Percentiles rank a stretch among this genome's conserved stretches.
Evolutionary conservation across 352 stramenopile species (phyloP).

Genomic region (Phytophthora sp.): DNA sequence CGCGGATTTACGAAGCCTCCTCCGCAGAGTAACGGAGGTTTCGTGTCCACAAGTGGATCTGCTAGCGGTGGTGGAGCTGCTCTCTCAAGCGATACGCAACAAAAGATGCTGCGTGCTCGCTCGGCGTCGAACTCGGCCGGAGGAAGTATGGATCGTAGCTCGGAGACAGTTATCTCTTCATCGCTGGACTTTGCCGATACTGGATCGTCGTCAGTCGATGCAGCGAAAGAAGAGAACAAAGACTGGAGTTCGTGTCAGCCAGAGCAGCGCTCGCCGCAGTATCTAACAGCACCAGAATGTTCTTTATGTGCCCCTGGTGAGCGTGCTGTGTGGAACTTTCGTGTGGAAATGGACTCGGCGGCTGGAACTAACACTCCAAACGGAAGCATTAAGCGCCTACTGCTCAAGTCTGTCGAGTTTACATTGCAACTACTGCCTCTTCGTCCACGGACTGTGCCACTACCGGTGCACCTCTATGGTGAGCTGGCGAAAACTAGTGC

Average conservation of each 20-base stretch:
- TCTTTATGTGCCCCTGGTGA: conserved; percentile 83
- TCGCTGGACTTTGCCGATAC: conserved; percentile 73
- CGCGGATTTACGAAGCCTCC: conserved; percentile 86
- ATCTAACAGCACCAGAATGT: conserved; percentile 68
- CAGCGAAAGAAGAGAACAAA: conserved; percentile 85
- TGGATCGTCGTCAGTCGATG: conserved; percentile 56
- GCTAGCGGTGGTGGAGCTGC: conserved; percentile 37
- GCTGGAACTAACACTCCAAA: conserved; percentile 52
- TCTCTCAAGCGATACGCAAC: conserved; percentile 59
- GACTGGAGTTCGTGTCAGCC: conserved; percentile 89
- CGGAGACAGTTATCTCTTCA: conserved; percentile 56
- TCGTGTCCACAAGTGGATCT: conserved; percentile 63
- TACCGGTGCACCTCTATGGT: conserved; percentile 86
- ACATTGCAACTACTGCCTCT: conserved; percentile 85
- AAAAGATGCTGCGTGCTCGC: conserved; percentile 63
- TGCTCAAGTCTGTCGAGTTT: conserved; percentile 92
- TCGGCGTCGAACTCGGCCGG: conserved; percentile 58
- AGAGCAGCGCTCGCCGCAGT: conserved; percentile 78
- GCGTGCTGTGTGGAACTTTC: conserved; percentile 89
- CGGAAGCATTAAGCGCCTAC: conserved; percentile 67
- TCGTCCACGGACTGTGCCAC: conserved; percentile 75
- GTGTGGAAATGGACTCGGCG: conserved; percentile 81
- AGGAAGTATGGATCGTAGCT: conserved; percentile 63
- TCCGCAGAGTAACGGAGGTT: conserved; percentile 87
- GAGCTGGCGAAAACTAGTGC: conserved; percentile 86